These are phyloP conservation scores for Podospora pseudocomata DNA, from an alignment of 495 filamentous ascomycete genomes.

Conservation along the genomic window DNA sequence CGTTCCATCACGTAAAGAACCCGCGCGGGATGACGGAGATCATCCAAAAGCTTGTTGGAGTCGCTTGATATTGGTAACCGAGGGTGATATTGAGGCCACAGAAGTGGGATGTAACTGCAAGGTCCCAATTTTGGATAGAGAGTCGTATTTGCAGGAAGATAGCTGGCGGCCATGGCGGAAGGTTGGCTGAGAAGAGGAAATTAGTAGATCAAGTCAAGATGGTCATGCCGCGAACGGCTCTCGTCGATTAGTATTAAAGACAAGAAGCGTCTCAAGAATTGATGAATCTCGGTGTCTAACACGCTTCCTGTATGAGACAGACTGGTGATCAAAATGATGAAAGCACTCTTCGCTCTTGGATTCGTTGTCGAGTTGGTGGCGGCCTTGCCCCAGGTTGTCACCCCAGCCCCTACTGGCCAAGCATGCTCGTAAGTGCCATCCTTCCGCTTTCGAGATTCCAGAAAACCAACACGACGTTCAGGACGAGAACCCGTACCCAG, in stretches of 20 bases:
- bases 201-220: background rate
- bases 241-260: background rate
- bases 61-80: background rate
- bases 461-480: background rate
- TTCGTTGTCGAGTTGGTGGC: background rate
- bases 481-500: conserved; percentile 1
- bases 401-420: background rate
- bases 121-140: background rate
- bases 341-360: background rate
- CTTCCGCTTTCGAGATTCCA: background rate
- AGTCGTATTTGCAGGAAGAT: background rate
- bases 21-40: background rate
- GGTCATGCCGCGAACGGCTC: background rate
- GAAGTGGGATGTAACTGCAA: background rate
- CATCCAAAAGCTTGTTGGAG: background rate
- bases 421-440: background rate
- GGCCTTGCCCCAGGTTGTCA: background rate
- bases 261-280: background rate
- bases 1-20: background rate
- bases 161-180: background rate
- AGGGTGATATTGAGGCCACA: background rate
- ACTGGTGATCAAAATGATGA: background rate
- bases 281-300: background rate
- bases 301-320: background rate
- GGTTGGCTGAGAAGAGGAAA: background rate